phyloP scores from a whole-genome alignment of 306 rosid species.

The Mucuna pruriens region DNA sequence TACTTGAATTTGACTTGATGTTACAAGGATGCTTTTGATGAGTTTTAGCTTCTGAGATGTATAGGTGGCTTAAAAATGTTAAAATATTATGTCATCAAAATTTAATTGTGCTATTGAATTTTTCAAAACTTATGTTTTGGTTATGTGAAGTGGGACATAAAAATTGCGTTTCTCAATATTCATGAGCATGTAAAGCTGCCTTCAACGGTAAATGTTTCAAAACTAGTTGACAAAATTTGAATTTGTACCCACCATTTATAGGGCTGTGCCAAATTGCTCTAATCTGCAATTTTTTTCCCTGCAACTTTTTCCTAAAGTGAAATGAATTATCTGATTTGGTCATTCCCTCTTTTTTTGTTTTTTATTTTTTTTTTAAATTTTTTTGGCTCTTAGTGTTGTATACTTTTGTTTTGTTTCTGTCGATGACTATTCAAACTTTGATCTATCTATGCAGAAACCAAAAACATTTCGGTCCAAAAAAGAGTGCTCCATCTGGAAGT shows the following conservation, averaged over 20 bases:
- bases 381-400: neutral
- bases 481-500: slow-evolving; percentile 85
- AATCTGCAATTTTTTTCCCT: neutral
- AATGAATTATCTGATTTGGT: slow-evolving; percentile 24
- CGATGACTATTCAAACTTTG: slow-evolving; percentile 11
- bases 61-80: neutral
- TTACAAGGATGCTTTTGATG: neutral
- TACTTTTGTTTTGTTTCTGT: slow-evolving; percentile 1
- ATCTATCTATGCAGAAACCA: slow-evolving; percentile 63
- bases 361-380: neutral
- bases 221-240: neutral
- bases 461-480: slow-evolving; percentile 86
- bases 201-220: slow-evolving; percentile 12
- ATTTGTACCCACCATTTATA: neutral
- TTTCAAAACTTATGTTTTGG: neutral
- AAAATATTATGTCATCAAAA: neutral
- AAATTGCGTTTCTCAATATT: neutral
- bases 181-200: neutral
- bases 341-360: neutral
- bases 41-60: neutral
- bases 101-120: neutral
- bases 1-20: neutral
- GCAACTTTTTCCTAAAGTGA: neutral
- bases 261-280: neutral
- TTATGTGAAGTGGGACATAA: neutral